Conservation (phyloP, 1,139 yeast genomes). For the Kurtzmaniella quercitrusa region DNA sequence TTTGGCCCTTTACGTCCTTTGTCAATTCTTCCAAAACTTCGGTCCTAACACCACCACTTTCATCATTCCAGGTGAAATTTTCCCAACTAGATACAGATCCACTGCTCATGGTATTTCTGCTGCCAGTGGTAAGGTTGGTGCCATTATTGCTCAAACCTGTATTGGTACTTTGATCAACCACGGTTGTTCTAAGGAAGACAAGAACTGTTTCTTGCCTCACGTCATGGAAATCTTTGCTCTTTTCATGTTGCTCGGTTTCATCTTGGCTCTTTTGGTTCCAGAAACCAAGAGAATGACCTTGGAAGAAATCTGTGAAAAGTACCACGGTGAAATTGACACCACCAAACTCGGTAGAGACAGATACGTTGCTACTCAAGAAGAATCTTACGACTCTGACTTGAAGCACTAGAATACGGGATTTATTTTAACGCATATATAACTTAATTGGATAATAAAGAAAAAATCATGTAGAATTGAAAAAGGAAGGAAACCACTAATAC, state of each 20-base stretch:
- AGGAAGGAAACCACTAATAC: neutral
- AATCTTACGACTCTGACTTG: conserved; percentile 25
- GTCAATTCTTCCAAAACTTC: conserved; percentile 83
- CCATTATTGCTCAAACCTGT: conserved; percentile 90
- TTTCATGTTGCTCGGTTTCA: conserved; percentile 79
- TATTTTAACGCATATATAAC: conserved; percentile 1
- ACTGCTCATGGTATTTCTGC: conserved; percentile 98
- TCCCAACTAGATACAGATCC: conserved; percentile 97
- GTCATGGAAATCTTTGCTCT: conserved; percentile 91
- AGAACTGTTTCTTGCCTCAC: conserved; percentile 79
- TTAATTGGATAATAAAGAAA: conserved; percentile 1
- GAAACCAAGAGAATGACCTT: conserved; percentile 89
- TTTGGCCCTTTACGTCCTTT: conserved; percentile 68
- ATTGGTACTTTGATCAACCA: conserved; percentile 81
- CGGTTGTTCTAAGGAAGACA: conserved; percentile 55
- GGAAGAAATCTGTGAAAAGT: conserved; percentile 73
- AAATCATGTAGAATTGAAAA: neutral
- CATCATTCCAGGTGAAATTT: conserved; percentile 92
- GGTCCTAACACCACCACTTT: conserved; percentile 97
- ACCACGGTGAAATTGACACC: conserved; percentile 70
- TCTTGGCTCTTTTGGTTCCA: conserved; percentile 65
- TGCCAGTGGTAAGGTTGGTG: conserved; percentile 94
- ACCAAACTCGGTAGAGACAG: conserved; percentile 37
- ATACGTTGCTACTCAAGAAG: conserved; percentile 26
- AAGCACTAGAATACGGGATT: conserved; percentile 10